Base-by-base conservation (phyloP, 352 stramenopile species). In the Phytophthora boehmeriae region DNA sequence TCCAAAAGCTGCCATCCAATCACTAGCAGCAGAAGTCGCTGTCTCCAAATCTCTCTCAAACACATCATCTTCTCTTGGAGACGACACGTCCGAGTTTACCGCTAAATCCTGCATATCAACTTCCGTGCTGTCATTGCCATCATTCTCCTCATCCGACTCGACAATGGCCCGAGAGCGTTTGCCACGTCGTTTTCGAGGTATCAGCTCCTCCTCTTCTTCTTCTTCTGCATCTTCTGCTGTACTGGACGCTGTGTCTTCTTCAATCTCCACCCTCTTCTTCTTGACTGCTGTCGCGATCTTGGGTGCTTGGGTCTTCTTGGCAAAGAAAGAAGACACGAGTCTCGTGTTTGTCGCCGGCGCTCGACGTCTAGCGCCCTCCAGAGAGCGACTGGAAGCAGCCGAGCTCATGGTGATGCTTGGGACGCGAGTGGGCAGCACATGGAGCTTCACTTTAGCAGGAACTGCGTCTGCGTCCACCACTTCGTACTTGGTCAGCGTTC, bases 401-500 rank as follows among this genome's bases (percentile, higher is more conserved):
- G 71, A 80, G 55, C 54, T 76, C 66, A 65, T 66, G 35, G 50
- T 58, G 34, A 75, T 72, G 54, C 55, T 60, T n/a, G 60, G 59
- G 23, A 71, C 66, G 41, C 56, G 63, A 35, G 63, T 75, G 6
- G 50, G 72, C 49, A 67, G 56, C 50, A 80, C 67, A 34, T 71
- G 60, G 23, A 87, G 51, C 28, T 59, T 46, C 20, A 60, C 0
- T 19, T 72, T 66, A n/a, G 52, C 45, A 34, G 67, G 54, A 8
- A 17, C 23, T 0, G 59, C 63, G 49, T 85, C 68, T 27, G 70
- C 44, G 50, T 94, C 79, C 20, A 95, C 66, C 10, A 95, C 83
- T 43, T 89, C 74, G 68, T 95, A 95, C 74, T 95, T 93, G 42
- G 80, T 90, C 23, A 95, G 64, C 48, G 86, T 93, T 2, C 86